Percentiles rank a stretch among this genome's conserved stretches.
These are phyloP conservation scores for Hyaloscypha variabilis DNA, from an alignment of 495 filamentous ascomycete genomes.

Conservation along the genomic window DNA sequence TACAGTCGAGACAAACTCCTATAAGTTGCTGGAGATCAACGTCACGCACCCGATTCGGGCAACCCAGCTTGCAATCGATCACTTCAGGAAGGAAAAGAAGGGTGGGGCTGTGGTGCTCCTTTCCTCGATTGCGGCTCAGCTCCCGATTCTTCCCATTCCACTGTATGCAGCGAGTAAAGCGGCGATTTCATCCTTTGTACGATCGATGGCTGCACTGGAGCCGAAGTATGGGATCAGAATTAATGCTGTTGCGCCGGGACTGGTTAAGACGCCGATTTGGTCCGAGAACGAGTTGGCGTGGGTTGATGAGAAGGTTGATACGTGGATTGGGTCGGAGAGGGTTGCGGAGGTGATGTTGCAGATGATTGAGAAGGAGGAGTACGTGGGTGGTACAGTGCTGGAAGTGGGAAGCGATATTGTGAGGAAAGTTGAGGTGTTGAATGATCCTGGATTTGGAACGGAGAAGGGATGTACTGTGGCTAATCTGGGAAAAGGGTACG, in stretches of 20 bases:
- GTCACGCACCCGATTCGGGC: constrained; percentile 67
- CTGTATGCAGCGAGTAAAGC: constrained; percentile 65
- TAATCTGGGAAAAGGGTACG: no score
- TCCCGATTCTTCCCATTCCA: constrained; percentile 44
- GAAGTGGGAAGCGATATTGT: constrained; percentile 48
- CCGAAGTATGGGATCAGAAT: constrained; percentile 55
- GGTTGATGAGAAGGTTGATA: constrained; percentile 42
- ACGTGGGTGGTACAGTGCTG: constrained; percentile 48
- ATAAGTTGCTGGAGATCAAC: constrained; percentile 64
- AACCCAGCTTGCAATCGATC: constrained; percentile 63
- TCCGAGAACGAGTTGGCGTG: constrained; percentile 65
- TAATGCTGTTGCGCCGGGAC: constrained; percentile 64
- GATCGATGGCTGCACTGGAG: constrained; percentile 60
- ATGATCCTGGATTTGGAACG: constrained; percentile 63
- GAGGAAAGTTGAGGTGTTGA: constrained; percentile 50
- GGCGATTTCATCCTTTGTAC: constrained; percentile 52
- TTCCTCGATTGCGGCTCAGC: constrained; percentile 62
- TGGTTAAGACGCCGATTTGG: constrained; percentile 69
- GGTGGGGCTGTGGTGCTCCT: constrained; percentile 50
- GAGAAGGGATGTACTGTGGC: no score
- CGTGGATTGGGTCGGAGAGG: constrained; percentile 63
- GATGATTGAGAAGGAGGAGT: constrained; percentile 48
- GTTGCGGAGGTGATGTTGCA: constrained; percentile 65
- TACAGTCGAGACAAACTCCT: constrained; percentile 53
- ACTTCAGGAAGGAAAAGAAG: constrained; percentile 39